These are phyloP conservation scores for Kingdonia uniflora DNA, from an alignment of 164 flowering plant species.

Conservation along the genomic window DNA sequence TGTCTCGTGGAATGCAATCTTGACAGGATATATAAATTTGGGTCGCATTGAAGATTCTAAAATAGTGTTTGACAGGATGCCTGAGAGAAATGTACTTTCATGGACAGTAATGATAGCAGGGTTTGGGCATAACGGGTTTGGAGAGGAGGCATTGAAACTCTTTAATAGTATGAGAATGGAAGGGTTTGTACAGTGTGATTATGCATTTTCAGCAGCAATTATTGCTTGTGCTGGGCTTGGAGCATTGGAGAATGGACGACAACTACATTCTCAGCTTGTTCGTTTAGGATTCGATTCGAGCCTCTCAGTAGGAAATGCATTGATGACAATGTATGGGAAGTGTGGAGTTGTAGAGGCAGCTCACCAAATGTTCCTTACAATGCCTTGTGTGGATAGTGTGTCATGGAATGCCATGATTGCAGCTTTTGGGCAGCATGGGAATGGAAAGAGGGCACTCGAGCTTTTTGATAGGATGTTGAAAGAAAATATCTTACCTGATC, in stretches of 20 bases:
- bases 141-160: constrained; percentile 62
- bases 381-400: constrained; percentile 38
- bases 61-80: constrained; percentile 30
- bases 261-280: constrained; percentile 62
- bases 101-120: constrained; percentile 61
- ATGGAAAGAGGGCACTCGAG: constrained; percentile 44
- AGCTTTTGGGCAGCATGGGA: constrained; percentile 73
- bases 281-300: constrained; percentile 49
- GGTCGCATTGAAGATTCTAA: constrained; percentile 28
- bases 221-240: constrained; percentile 65
- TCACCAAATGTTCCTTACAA: constrained; percentile 32
- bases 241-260: constrained; percentile 57
- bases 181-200: constrained; percentile 62
- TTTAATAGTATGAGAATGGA: constrained; percentile 48
- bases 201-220: constrained; percentile 62
- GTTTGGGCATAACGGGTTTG: constrained; percentile 51
- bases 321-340: constrained; percentile 74
- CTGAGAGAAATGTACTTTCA: constrained; percentile 25
- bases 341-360: constrained; percentile 70
- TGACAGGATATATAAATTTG: constrained; percentile 29
- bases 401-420: constrained; percentile 70
- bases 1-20: constrained; percentile 49
- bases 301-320: constrained; percentile 65
- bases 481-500: constrained; percentile 51
- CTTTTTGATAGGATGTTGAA: constrained; percentile 53